Evolutionary conservation across 1,139 yeast genomes (phyloP).

Genomic region (Geotrichum europaeum): DNA sequence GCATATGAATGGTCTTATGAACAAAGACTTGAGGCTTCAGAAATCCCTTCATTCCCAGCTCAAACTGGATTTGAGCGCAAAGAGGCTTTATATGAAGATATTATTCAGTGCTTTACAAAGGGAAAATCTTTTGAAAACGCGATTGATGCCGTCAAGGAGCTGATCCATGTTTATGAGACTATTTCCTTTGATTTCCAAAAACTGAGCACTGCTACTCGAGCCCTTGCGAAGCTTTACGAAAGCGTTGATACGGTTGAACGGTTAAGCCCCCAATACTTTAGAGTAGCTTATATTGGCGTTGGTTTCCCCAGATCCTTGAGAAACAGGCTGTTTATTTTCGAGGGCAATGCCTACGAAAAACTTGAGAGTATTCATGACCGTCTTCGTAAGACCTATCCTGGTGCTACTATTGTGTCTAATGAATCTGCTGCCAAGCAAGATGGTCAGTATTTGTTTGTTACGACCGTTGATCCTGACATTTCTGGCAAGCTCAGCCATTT

Average conservation of each 20-base stretch:
- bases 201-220: conserved; percentile 63
- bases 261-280: conserved; percentile 65
- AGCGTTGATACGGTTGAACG: conserved; percentile 67
- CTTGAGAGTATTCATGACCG: conserved; percentile 78
- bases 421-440: conserved; percentile 60
- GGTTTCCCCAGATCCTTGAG: conserved; percentile 78
- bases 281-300: conserved; percentile 72
- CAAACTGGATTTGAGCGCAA: conserved; percentile 78
- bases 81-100: conserved; percentile 62
- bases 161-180: conserved; percentile 66
- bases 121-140: conserved; percentile 77
- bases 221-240: conserved; percentile 60
- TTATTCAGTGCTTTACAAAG: conserved; percentile 63
- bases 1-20: conserved; percentile 74
- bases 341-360: conserved; percentile 84
- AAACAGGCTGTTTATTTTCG: conserved; percentile 72
- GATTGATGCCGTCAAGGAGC: conserved; percentile 66
- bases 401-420: conserved; percentile 64
- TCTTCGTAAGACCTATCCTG: conserved; percentile 68
- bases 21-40: conserved; percentile 48
- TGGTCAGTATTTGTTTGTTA: conserved; percentile 70
- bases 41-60: conserved; percentile 68
- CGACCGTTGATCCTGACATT: conserved; percentile 59
- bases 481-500: neutral
- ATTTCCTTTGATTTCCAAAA: conserved; percentile 73